Conservation (phyloP, 306 rosid genomes). For the Dryas octopetala region DNA sequence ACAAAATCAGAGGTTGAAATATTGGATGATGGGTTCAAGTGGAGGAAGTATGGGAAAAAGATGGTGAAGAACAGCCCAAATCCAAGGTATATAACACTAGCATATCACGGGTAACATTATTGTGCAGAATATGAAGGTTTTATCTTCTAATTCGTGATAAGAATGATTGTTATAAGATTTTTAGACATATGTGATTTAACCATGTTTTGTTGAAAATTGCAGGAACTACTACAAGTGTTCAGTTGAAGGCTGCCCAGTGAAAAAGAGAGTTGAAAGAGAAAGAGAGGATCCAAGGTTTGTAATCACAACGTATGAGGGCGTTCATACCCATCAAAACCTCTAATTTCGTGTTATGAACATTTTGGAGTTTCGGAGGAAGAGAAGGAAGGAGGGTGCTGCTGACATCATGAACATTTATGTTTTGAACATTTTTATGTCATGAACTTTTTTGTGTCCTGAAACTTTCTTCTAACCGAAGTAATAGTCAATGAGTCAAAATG, state of each 20-base stretch:
- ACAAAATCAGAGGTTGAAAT: constrained; percentile 74
- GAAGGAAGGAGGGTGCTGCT: neutral
- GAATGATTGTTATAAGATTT: neutral
- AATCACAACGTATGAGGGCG: constrained; percentile 88
- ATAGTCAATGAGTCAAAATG: neutral
- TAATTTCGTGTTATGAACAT: constrained; percentile 11
- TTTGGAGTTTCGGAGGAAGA: constrained; percentile 3
- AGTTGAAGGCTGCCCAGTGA: constrained; percentile 77
- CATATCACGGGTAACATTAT: no score
- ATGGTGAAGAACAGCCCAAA: constrained; percentile 90
- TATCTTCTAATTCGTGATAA: no score
- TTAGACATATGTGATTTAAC: neutral
- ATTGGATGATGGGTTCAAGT: constrained; percentile 79
- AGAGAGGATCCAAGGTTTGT: constrained; percentile 65
- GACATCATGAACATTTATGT: no score
- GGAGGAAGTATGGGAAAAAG: constrained; percentile 97
- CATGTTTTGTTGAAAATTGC: constrained; percentile 22
- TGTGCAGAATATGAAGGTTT: no score
- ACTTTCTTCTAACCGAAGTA: no score
- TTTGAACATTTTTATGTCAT: no score
- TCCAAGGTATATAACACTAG: constrained; percentile 56
- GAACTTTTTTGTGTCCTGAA: no score
- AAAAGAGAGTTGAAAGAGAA: constrained; percentile 96
- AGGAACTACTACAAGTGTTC: constrained; percentile 92
- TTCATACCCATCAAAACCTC: constrained; percentile 61